These are phyloP conservation scores for Nematodospora anomalae DNA, from an alignment of 1,139 yeast genomes.

Conservation along the genomic window DNA sequence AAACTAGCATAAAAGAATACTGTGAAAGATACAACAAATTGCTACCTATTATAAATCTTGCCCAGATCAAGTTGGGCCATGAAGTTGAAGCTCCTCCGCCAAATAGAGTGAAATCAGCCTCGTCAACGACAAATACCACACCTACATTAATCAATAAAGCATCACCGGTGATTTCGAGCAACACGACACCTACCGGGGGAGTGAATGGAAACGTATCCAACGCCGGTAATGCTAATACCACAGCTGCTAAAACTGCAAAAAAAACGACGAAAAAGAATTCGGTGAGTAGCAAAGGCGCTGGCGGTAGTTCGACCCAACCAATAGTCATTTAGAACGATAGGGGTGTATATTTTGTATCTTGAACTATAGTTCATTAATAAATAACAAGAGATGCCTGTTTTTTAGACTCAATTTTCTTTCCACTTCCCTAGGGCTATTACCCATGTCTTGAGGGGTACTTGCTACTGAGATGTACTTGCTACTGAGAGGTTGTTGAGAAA, in stretches of 20 bases:
- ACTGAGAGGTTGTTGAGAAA: no score
- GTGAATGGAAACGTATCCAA: constrained; percentile 2
- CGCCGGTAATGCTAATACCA: constrained; percentile 2
- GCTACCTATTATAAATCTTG: constrained; percentile 49
- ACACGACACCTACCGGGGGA: constrained; percentile 1
- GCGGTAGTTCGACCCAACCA: constrained; percentile 9
- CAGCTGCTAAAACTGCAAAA: constrained; percentile 4
- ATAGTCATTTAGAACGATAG: constrained; percentile 9
- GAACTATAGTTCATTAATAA: constrained; percentile 2
- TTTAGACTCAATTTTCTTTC: background rate
- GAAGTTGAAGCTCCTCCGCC: constrained; percentile 40
- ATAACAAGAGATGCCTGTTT: background rate
- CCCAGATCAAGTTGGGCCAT: constrained; percentile 51
- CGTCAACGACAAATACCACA: constrained; percentile 12
- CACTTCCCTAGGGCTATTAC: no score
- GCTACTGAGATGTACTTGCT: no score
- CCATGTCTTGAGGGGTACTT: no score
- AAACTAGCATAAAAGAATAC: constrained; percentile 41
- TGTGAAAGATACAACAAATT: constrained; percentile 45
- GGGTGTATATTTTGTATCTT: no score
- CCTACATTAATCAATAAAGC: constrained; percentile 11
- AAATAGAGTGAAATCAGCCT: constrained; percentile 7
- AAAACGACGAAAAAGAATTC: constrained; percentile 8
- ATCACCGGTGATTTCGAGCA: constrained; percentile 9
- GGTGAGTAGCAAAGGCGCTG: constrained; percentile 8